Evolutionary conservation across 2,329 filamentous ascomycete genomes (phyloP), one percentile per base, ranked within the genome.

Genomic region (Talaromyces sp.): DNA sequence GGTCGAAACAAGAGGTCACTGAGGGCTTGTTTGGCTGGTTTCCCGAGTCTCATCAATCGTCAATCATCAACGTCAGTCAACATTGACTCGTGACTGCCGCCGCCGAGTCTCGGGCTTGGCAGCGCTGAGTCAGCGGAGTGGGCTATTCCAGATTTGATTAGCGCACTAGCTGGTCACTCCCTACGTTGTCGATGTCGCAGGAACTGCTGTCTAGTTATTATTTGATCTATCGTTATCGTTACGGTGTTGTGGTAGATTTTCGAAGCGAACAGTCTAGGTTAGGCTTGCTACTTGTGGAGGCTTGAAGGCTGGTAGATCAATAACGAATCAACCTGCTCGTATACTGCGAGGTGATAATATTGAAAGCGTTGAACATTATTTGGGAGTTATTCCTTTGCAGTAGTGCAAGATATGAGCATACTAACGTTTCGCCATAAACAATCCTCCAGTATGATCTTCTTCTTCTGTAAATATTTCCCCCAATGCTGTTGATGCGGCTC

Each of bases 21-120:
- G 11, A 29, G 11, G 54, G 43, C 17, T 29, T 52, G 48, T 52
- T 52, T 31, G 12, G 19, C 19, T 46, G 43, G n/a, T 46, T 46
- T 19, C 9, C 12, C 19, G 7, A 46, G 43, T 8, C 27, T 52
- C 3, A 6, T 52, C 48, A 27, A n/a, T 19, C 3, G 12, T 52
- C 48, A 27, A n/a, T 19, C 48, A 29, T 52, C 48, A 29, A 52
- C 27, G 48, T 52, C 48, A 46, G 48, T 52, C 48, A 46, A 46
- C 48, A 27, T 52, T 17, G 12, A 52, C 48, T 21, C 48, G 48
- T 67, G 38, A 60, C 63, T 55, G 58, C 61, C 52, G 46, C 62
- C 35, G 62, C 60, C 17, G 12, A 63, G 54, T 57, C 59, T 29
- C 31, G 26, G 52, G 51, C 57, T 54, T 24, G 21, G 35, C 35